Evolutionary conservation across 169 alveolate genomes (phyloP).

Genomic region (Plasmodium inui): DNA sequence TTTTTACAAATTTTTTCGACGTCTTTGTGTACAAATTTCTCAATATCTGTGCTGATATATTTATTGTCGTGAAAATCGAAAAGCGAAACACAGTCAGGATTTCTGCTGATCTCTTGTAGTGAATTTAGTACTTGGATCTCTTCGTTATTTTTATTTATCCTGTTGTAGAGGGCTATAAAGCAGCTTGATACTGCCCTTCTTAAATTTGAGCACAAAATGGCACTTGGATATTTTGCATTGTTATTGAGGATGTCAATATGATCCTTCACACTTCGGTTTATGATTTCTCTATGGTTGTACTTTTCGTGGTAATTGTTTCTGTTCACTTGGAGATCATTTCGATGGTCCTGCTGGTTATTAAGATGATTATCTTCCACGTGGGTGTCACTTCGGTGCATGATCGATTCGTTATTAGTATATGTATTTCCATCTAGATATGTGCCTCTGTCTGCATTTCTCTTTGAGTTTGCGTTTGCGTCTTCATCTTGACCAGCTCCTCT

Average conservation of each 20-base stretch:
- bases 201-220: constrained; percentile 45
- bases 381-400: not conserved
- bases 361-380: not conserved
- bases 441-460: not conserved
- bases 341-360: not conserved
- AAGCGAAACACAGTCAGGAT: constrained; percentile 61
- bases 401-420: not conserved
- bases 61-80: constrained; percentile 18
- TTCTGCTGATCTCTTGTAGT: constrained; percentile 65
- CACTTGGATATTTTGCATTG: constrained; percentile 8
- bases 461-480: not conserved
- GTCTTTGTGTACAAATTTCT: constrained; percentile 24
- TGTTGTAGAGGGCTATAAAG: constrained; percentile 43
- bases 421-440: not conserved
- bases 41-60: constrained; percentile 42
- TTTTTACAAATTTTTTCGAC: not conserved
- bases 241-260: constrained; percentile 50
- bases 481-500: not conserved
- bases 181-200: constrained; percentile 71
- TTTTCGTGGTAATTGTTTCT: constrained; percentile 1
- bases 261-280: constrained; percentile 26
- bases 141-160: constrained; percentile 53
- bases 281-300: constrained; percentile 22
- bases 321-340: not conserved
- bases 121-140: constrained; percentile 32